Evolutionary conservation across 495 filamentous ascomycete genomes (phyloP).

Genomic region (Physcia stellaris): DNA sequence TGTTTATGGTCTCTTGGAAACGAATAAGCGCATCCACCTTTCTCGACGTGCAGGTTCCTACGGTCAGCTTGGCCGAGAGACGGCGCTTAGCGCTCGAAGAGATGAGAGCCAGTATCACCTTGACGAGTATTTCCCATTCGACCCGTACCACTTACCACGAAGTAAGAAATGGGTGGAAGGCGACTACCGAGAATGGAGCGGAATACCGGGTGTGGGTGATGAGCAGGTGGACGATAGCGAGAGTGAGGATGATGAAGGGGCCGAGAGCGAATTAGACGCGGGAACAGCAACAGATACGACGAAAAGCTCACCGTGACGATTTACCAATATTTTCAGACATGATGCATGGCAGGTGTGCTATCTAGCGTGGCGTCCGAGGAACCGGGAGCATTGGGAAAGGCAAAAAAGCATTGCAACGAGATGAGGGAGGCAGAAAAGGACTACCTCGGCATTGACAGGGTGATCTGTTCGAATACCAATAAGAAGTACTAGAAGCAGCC

Average conservation of each 20-base stretch:
- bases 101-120: constrained; percentile 62
- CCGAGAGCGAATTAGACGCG: constrained; percentile 9
- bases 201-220: constrained; percentile 53
- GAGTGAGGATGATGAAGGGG: constrained; percentile 36
- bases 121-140: constrained; percentile 93
- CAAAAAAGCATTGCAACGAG: too few species aligned
- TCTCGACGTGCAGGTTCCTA: constrained; percentile 21
- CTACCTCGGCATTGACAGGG: too few species aligned
- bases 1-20: constrained; percentile 73
- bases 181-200: constrained; percentile 76
- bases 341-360: too few species aligned
- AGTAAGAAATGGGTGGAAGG: constrained; percentile 75
- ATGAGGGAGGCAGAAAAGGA: too few species aligned
- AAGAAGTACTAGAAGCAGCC: too few species aligned
- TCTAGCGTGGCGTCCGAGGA: too few species aligned
- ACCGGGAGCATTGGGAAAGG: too few species aligned
- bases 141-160: constrained; percentile 77
- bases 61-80: constrained; percentile 45
- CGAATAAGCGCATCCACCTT: constrained; percentile 75
- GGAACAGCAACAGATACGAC: not conserved
- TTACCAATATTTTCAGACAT: too few species aligned
- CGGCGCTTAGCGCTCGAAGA: constrained; percentile 30
- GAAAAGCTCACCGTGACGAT: too few species aligned
- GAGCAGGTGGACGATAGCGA: constrained; percentile 38
- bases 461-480: too few species aligned